Conservation (phyloP, 2,329 filamentous ascomycete species). For the Aspergillus quadrilineatus region DNA sequence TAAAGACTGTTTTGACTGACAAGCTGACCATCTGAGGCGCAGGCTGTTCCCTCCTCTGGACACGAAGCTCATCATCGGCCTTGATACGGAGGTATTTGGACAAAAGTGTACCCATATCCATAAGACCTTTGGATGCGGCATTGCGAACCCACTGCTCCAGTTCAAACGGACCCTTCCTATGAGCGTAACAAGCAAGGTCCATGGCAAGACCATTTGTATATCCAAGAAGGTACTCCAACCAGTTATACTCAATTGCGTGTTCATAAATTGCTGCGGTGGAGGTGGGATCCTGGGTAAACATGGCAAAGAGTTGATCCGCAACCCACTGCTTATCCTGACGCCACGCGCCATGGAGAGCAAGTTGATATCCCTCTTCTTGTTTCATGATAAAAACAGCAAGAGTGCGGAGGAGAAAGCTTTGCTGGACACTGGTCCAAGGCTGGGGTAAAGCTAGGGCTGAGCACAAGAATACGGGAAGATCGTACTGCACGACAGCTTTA, state of each 20-base stretch:
- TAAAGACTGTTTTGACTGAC: conserved; percentile 79
- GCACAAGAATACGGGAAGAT: conserved; percentile 51
- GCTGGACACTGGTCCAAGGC: conserved; percentile 50
- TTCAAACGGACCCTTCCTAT: conserved; percentile 77
- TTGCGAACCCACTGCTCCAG: conserved; percentile 76
- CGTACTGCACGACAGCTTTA: conserved; percentile 58
- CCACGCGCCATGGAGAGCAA: conserved; percentile 90
- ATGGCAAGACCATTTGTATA: conserved; percentile 80
- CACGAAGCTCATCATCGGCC: conserved; percentile 73
- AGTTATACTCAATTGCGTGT: conserved; percentile 76
- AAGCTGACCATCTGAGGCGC: conserved; percentile 70
- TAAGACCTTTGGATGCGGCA: conserved; percentile 62
- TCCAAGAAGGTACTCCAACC: conserved; percentile 78
- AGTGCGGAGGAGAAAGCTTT: conserved; percentile 49
- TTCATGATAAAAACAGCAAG: conserved; percentile 84
- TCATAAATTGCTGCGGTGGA: conserved; percentile 71
- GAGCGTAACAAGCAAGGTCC: conserved; percentile 81
- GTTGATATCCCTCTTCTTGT: conserved; percentile 73
- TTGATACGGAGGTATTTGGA: conserved; percentile 82
- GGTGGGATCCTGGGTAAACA: conserved; percentile 68
- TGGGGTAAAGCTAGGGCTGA: conserved; percentile 50
- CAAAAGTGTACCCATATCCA: conserved; percentile 68
- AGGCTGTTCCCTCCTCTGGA: conserved; percentile 67
- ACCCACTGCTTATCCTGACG: conserved; percentile 88
- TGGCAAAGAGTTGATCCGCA: conserved; percentile 72